Evolutionary conservation across 768 basidiomycete genomes (phyloP), one percentile per base, ranked within the genome.

Genomic region (Ephemerocybe angulata): DNA sequence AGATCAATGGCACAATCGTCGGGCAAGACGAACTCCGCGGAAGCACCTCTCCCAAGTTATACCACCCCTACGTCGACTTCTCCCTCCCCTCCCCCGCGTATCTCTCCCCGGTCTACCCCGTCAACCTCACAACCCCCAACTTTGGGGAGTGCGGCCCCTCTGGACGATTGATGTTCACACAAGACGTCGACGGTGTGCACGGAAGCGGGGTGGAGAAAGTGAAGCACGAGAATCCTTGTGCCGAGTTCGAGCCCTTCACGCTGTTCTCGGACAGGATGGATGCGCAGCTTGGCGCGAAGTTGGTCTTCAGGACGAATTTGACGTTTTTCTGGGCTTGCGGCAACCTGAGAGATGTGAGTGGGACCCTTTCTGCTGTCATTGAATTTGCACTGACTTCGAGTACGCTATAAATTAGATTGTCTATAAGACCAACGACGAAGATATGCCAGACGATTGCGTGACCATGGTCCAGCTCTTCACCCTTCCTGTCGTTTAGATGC

Each of bases 251-350:
- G 7, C 44, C 48, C 3, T 70, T 70, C 50, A 41, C 51, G n/a
- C 62, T 70, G 6, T 67, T 62, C 41, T 63, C 61, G 4, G 52
- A 67, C 42, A 50, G 44, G 1, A 62, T 67, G 48, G 64, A 70
- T 37, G 50, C 57, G 3, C 67, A 67, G 52, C 60, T 70, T 6
- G 68, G 68, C 8, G 62, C 65, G 3, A 55, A 62, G 46, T 44
- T 70, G 43, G 57, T 63, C 3, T 60, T 64, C 41, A 67, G 65
- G 40, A 63, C 49, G n/a, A 60, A 60, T 10, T 49, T 55, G 54
- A 67, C 67, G 31, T 62, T 60, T 11, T 70, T 70, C 44, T 70
- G 65, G 54, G 63, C 65, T 15, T 70, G 68, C 54, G 63, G 63
- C 17, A 55, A 43, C 35, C 52, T 43, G 2, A 50, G 62, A 40